Conservation (phyloP, 441 rosid genomes). For the Mallotus repandus region DNA sequence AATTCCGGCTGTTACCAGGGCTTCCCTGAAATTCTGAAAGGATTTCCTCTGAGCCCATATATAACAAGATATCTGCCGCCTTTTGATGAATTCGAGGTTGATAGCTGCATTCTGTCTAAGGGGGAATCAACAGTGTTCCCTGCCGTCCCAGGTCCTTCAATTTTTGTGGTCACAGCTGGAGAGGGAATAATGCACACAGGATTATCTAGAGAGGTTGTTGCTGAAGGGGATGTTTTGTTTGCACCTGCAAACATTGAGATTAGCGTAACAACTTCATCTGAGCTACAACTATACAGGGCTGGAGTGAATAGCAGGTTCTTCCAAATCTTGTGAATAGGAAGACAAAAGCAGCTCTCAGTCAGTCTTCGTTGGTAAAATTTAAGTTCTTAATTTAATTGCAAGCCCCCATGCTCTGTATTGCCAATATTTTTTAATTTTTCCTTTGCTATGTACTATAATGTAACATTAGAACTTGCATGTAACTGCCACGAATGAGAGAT, state of each 20-base stretch:
- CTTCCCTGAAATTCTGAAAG: constrained; percentile 57
- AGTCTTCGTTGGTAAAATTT: background rate
- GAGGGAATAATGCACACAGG: constrained; percentile 40
- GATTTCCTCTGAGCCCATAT: constrained; percentile 48
- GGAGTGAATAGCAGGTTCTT: constrained; percentile 64
- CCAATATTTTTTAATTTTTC: background rate
- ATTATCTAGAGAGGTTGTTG: constrained; percentile 26
- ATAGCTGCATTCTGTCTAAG: constrained; percentile 48
- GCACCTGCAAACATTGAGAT: constrained; percentile 54
- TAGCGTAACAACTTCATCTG: constrained; percentile 35
- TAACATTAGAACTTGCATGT: constrained; percentile 19
- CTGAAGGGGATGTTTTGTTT: constrained; percentile 59
- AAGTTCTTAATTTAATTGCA: constrained; percentile 10
- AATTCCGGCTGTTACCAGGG: constrained; percentile 42
- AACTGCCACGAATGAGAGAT: constrained; percentile 2
- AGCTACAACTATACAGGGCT: constrained; percentile 58
- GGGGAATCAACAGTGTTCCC: constrained; percentile 53
- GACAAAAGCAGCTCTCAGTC: constrained; percentile 7
- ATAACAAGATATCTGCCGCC: constrained; percentile 66
- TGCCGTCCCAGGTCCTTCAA: constrained; percentile 55
- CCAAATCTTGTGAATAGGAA: constrained; percentile 25
- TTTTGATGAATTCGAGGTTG: constrained; percentile 69
- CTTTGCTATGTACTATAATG: background rate
- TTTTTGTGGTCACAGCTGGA: constrained; percentile 47
- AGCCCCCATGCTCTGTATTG: constrained; percentile 7